phyloP scores from a whole-genome alignment of 805 yeast genomes.

The Zygosaccharomyces lentus region DNA sequence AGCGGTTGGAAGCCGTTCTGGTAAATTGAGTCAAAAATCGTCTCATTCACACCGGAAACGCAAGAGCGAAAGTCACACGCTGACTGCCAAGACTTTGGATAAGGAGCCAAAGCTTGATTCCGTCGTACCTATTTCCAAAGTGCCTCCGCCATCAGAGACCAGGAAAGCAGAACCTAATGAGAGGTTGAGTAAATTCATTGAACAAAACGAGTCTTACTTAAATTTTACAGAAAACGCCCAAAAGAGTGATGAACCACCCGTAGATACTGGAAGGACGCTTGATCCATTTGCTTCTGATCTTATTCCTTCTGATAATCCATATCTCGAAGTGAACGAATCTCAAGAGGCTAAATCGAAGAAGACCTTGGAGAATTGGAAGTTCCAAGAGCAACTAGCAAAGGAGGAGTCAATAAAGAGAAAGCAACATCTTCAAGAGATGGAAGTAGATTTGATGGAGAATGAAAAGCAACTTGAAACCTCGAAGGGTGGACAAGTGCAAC shows the following conservation, averaged over 20 bases:
- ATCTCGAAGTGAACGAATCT: constrained; percentile 3
- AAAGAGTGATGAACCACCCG: neutral
- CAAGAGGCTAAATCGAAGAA: constrained; percentile 7
- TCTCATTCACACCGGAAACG: constrained; percentile 2
- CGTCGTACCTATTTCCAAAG: neutral
- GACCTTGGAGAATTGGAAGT: constrained; percentile 9
- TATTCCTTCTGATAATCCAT: constrained; percentile 16
- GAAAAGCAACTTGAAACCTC: constrained; percentile 6
- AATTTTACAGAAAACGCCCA: constrained; percentile 29
- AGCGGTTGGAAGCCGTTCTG: constrained; percentile 15
- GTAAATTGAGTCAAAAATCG: constrained; percentile 4
- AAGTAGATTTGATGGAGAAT: constrained; percentile 5
- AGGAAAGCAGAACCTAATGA: constrained; percentile 13
- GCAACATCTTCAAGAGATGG: constrained; percentile 1
- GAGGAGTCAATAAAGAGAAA: constrained; percentile 15
- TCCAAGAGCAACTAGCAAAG: constrained; percentile 13
- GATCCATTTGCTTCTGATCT: constrained; percentile 4
- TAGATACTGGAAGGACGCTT: constrained; percentile 7
- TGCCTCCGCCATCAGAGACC: constrained; percentile 3
- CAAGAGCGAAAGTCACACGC: neutral
- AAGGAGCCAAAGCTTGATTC: neutral
- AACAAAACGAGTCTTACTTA: constrained; percentile 27
- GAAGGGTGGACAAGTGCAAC: constrained; percentile 10
- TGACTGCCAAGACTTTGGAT: neutral
- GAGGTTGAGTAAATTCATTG: constrained; percentile 27